phyloP scores from a whole-genome alignment of 805 yeast species.

The Lachancea waltii region DNA sequence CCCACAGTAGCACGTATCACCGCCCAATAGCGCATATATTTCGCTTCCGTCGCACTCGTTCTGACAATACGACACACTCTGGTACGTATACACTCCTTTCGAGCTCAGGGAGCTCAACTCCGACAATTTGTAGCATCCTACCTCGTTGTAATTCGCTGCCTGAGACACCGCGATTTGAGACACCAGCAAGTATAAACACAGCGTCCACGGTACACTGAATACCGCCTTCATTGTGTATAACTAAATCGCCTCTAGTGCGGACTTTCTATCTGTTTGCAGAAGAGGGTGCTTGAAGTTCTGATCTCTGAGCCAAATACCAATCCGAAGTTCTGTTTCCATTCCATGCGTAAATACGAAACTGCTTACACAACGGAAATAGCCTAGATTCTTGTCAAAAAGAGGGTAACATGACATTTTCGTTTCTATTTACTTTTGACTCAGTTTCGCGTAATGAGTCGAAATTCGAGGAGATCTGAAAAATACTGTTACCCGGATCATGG shows the following conservation, averaged over 20 bases:
- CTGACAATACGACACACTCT: conserved; percentile 54
- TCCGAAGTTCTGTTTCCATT: not conserved
- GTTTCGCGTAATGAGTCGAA: too few relatives aligned
- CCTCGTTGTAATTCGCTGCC: conserved; percentile 11
- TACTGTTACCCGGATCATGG: too few relatives aligned
- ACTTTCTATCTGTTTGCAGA: too few relatives aligned
- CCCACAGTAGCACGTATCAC: conserved; percentile 65
- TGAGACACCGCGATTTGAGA: conserved; percentile 3
- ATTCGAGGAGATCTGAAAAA: too few relatives aligned
- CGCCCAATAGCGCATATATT: conserved; percentile 47
- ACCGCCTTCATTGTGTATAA: not conserved
- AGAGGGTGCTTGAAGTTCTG: too few relatives aligned
- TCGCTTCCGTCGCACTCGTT: conserved; percentile 43
- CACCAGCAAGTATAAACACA: conserved; percentile 2
- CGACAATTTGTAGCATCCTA: conserved; percentile 34
- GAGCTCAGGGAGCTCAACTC: conserved; percentile 26
- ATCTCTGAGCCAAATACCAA: not conserved
- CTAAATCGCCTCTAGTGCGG: too few relatives aligned
- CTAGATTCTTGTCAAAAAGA: too few relatives aligned
- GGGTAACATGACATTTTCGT: not conserved
- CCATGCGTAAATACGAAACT: too few relatives aligned
- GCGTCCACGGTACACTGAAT: not conserved
- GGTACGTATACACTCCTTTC: conserved; percentile 47
- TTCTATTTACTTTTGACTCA: not conserved
- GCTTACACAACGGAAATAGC: too few relatives aligned